Conservation (phyloP, 1,284 basidiomycete species). For the Pterulicium gracile region DNA sequence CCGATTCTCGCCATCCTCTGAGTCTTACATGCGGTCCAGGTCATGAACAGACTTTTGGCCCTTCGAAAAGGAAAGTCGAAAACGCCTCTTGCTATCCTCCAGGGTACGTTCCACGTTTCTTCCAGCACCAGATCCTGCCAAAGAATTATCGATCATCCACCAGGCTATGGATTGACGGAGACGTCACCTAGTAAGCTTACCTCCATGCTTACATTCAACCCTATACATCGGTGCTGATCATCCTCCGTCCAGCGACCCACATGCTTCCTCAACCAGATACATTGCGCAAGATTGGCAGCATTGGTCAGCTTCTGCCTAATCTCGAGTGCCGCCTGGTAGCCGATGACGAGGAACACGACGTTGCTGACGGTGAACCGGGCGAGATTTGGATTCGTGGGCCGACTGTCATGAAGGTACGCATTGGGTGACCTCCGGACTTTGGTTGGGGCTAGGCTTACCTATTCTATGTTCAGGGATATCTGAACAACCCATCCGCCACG, state of each 20-base stretch:
- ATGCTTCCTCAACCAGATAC: slow-evolving; percentile 29
- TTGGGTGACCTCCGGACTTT: too few species aligned
- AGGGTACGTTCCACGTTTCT: slow-evolving; percentile 27
- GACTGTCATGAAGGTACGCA: slow-evolving; percentile 62
- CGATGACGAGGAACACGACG: slow-evolving; percentile 42
- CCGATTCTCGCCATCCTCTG: not conserved
- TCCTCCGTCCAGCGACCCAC: slow-evolving; percentile 32
- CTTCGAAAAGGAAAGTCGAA: slow-evolving; percentile 18
- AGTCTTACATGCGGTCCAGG: slow-evolving; percentile 14
- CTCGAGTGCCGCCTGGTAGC: slow-evolving; percentile 69
- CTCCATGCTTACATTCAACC: not conserved
- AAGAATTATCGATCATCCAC: not conserved
- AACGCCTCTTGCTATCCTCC: slow-evolving; percentile 21
- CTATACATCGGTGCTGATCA: not conserved
- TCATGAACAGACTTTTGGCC: slow-evolving; percentile 21
- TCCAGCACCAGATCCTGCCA: slow-evolving; percentile 6
- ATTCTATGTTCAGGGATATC: slow-evolving; percentile 36
- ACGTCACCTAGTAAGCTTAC: slow-evolving; percentile 33
- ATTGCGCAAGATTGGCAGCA: slow-evolving; percentile 43
- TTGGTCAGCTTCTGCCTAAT: slow-evolving; percentile 70
- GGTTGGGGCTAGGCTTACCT: too few species aligned
- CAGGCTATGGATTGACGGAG: slow-evolving; percentile 74
- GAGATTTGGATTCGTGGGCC: slow-evolving; percentile 79
- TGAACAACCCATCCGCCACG: slow-evolving; percentile 61
- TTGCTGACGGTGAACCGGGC: slow-evolving; percentile 45